These are phyloP conservation scores for Aureobasidium melanogenum DNA, from an alignment of 2,329 filamentous ascomycete species.

Conservation along the genomic window DNA sequence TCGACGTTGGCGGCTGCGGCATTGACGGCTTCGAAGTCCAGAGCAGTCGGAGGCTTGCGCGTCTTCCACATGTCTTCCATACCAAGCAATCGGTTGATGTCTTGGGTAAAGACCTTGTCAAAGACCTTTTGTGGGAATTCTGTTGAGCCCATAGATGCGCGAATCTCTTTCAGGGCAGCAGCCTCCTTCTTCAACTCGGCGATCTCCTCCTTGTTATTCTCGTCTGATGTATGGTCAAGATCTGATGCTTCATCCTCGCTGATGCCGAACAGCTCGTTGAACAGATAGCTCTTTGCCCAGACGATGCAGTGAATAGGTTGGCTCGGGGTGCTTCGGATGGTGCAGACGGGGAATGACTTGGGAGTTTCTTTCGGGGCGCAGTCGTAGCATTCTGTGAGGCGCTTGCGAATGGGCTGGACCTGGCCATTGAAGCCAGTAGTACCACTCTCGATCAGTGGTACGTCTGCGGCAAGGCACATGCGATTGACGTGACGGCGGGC, in stretches of 20 bases:
- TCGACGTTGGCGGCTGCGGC: conserved; percentile 29
- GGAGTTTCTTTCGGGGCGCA: conserved; percentile 83
- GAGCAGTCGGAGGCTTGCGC: conserved; percentile 61
- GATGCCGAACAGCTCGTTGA: conserved; percentile 87
- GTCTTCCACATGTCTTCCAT: conserved; percentile 98
- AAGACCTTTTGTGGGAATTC: conserved; percentile 76
- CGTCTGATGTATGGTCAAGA: conserved; percentile 70
- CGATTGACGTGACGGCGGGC: conserved; percentile 90
- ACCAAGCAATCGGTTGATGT: conserved; percentile 70
- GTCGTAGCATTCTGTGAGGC: conserved; percentile 90
- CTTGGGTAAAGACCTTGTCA: conserved; percentile 82
- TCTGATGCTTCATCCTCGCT: conserved; percentile 77
- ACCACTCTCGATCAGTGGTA: conserved; percentile 90
- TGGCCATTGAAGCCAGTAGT: conserved; percentile 97
- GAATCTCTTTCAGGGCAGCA: conserved; percentile 72
- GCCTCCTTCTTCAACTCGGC: conserved; percentile 79
- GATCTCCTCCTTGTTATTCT: conserved; percentile 81
- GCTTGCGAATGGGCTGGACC: conserved; percentile 86
- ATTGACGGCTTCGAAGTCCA: conserved; percentile 55
- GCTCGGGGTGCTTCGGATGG: conserved; percentile 89
- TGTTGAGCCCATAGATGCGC: conserved; percentile 67
- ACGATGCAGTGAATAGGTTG: conserved; percentile 98
- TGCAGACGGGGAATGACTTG: conserved; percentile 92
- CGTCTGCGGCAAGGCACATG: conserved; percentile 88
- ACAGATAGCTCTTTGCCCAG: conserved; percentile 93